Conservation (phyloP, 139 green algal species). For the Eudorina sp. region DNA sequence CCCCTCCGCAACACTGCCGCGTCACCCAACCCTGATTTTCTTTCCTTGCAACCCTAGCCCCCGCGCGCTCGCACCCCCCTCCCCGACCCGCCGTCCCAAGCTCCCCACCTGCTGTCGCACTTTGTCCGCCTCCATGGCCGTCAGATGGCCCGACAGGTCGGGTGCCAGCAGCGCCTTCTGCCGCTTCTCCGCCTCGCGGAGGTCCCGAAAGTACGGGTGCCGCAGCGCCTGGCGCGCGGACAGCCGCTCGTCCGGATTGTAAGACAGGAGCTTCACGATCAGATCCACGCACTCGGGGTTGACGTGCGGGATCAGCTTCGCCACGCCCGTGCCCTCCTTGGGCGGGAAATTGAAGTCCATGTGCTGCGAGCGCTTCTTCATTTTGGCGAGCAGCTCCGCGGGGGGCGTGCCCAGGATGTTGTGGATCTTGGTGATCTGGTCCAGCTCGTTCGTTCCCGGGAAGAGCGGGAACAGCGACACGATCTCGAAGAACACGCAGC, state of each 20-base stretch:
- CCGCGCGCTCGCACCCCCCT: no score
- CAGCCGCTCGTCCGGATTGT: slow-evolving; percentile 85
- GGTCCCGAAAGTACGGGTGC: slow-evolving; percentile 83
- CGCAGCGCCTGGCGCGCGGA: slow-evolving; percentile 71
- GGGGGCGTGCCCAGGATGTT: slow-evolving; percentile 84
- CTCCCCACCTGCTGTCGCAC: slow-evolving; percentile 36
- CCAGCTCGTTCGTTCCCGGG: slow-evolving; percentile 85
- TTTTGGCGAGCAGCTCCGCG: slow-evolving; percentile 80
- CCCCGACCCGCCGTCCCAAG: no score
- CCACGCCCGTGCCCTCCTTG: slow-evolving; percentile 72
- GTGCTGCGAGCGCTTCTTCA: slow-evolving; percentile 80
- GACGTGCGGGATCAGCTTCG: slow-evolving; percentile 83
- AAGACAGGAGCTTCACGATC: slow-evolving; percentile 83
- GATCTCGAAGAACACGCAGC: slow-evolving; percentile 92
- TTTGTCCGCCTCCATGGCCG: slow-evolving; percentile 37
- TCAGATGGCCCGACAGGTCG: slow-evolving; percentile 43
- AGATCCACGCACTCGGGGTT: slow-evolving; percentile 79
- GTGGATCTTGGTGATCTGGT: slow-evolving; percentile 92
- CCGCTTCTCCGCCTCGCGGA: slow-evolving; percentile 79
- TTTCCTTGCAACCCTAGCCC: no score
- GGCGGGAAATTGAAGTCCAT: slow-evolving; percentile 83
- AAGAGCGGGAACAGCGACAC: slow-evolving; percentile 85
- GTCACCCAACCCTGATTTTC: no score
- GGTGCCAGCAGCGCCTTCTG: slow-evolving; percentile 64
- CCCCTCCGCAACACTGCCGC: no score